Evolutionary conservation across 495 filamentous ascomycete genomes (phyloP).

Genomic region (Podospora pseudocomata): DNA sequence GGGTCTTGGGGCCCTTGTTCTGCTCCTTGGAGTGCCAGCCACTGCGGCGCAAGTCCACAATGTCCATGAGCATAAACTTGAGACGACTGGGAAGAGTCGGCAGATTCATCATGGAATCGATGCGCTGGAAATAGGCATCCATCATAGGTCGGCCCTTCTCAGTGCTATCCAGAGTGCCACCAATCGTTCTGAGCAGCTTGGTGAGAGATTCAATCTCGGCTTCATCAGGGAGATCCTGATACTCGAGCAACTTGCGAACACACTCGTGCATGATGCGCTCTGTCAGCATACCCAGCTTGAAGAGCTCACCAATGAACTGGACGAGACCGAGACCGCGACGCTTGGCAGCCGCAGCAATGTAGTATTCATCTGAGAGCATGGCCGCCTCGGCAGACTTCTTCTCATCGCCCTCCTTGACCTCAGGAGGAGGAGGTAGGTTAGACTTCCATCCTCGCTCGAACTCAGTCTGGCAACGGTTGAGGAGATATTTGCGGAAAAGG

Average conservation of each 20-base stretch:
- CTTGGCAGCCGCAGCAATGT: slow-evolving; percentile 92
- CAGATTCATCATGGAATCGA: slow-evolving; percentile 71
- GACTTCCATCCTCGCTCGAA: slow-evolving; percentile 98
- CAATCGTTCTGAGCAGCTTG: slow-evolving; percentile 88
- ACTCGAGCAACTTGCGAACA: slow-evolving; percentile 93
- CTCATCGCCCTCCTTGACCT: slow-evolving; percentile 65
- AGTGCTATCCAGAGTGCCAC: slow-evolving; percentile 72
- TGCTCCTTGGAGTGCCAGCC: slow-evolving; percentile 82
- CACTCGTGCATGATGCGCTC: slow-evolving; percentile 99
- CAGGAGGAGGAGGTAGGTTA: slow-evolving; percentile 57
- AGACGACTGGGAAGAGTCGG: slow-evolving; percentile 79
- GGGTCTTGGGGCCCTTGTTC: slow-evolving; percentile 92
- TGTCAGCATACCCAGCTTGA: slow-evolving; percentile 97
- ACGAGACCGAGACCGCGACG: slow-evolving; percentile 94
- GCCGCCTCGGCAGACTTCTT: slow-evolving; percentile 66
- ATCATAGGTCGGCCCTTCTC: slow-evolving; percentile 80
- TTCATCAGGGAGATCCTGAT: slow-evolving; percentile 88
- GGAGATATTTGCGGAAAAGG: slow-evolving; percentile 95
- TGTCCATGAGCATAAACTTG: slow-evolving; percentile 94
- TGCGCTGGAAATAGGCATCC: slow-evolving; percentile 90
- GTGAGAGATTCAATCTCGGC: slow-evolving; percentile 92
- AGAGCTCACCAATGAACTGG: slow-evolving; percentile 98
- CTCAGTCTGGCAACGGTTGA: slow-evolving; percentile 97
- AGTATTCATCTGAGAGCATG: slow-evolving; percentile 96
- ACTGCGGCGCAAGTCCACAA: slow-evolving; percentile 72